Evolutionary conservation across 331 rosid genomes (phyloP).

Genomic region (Arachis monticola): DNA sequence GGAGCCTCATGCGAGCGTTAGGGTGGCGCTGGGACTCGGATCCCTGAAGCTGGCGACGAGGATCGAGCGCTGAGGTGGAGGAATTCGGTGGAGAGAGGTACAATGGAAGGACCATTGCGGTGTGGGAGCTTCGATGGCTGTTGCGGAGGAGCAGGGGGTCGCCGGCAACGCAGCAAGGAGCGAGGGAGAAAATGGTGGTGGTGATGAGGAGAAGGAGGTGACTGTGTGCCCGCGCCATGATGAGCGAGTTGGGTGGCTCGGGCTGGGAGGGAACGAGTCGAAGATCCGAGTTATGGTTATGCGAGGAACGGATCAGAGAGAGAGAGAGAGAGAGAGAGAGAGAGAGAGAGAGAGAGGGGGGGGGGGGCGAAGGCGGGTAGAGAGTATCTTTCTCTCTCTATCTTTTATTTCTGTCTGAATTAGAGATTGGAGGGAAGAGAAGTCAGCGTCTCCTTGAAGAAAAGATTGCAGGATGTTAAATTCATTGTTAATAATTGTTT

Average conservation of each 20-base stretch:
- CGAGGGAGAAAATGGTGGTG: conserved; percentile 29
- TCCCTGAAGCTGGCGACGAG: conserved; percentile 73
- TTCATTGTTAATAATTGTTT: too few species aligned
- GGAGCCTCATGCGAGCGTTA: conserved; percentile 90
- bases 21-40: conserved; percentile 58
- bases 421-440: too few species aligned
- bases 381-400: too few species aligned
- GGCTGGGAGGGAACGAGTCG: conserved; percentile 34
- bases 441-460: too few species aligned
- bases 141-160: conserved; percentile 43
- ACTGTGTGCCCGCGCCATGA: conserved; percentile 53
- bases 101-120: conserved; percentile 79
- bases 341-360: too few species aligned
- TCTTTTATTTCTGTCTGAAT: too few species aligned
- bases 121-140: conserved; percentile 45
- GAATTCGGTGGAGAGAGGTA: conserved; percentile 63
- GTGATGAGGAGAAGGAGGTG: conserved; percentile 9
- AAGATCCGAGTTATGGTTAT: conserved; percentile 34
- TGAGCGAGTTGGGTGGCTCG: conserved; percentile 34
- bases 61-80: conserved; percentile 43
- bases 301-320: not conserved
- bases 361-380: too few species aligned
- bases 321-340: too few species aligned
- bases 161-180: conserved; percentile 39
- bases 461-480: too few species aligned